Evolutionary conservation across 2,329 filamentous ascomycete species (phyloP).

Genomic region (Diplodia scrobiculata): DNA sequence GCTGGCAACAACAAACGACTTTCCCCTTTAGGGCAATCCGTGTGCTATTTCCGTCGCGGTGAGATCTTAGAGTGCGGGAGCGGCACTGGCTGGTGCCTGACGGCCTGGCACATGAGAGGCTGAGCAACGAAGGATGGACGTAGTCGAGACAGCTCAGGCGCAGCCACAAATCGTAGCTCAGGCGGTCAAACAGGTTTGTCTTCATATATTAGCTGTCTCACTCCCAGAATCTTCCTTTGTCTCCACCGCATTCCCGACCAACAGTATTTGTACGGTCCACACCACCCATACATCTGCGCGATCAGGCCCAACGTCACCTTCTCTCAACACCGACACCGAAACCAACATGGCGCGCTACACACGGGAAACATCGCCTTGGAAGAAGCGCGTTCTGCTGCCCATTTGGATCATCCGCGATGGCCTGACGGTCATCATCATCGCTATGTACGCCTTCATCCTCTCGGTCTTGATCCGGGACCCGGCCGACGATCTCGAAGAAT

Average conservation of each 20-base stretch:
- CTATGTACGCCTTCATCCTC: slow-evolving; percentile 33
- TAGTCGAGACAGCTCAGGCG: slow-evolving; percentile 11
- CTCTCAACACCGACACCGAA: neutral
- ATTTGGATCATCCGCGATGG: slow-evolving; percentile 43
- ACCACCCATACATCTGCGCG: neutral
- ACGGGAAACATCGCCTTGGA: slow-evolving; percentile 35
- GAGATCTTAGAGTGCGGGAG: slow-evolving; percentile 16
- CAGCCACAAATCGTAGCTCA: neutral
- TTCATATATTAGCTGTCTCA: slow-evolving; percentile 1
- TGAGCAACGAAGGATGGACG: neutral
- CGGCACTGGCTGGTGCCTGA: slow-evolving; percentile 9
- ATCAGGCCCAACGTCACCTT: neutral
- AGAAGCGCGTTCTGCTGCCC: slow-evolving; percentile 45
- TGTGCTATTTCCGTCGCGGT: neutral
- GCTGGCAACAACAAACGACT: neutral
- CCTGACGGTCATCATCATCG: slow-evolving; percentile 42
- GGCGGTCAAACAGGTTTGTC: neutral
- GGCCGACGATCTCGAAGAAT: neutral
- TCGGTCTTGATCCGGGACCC: neutral
- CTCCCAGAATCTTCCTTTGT: neutral
- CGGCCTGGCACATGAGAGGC: slow-evolving; percentile 14
- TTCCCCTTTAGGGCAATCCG: neutral
- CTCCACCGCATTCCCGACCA: neutral
- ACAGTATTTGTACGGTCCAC: neutral
- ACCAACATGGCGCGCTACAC: slow-evolving; percentile 24